Evolutionary conservation across 768 basidiomycete species (phyloP).

Genomic region (Pilatotrama ljubarskyi): DNA sequence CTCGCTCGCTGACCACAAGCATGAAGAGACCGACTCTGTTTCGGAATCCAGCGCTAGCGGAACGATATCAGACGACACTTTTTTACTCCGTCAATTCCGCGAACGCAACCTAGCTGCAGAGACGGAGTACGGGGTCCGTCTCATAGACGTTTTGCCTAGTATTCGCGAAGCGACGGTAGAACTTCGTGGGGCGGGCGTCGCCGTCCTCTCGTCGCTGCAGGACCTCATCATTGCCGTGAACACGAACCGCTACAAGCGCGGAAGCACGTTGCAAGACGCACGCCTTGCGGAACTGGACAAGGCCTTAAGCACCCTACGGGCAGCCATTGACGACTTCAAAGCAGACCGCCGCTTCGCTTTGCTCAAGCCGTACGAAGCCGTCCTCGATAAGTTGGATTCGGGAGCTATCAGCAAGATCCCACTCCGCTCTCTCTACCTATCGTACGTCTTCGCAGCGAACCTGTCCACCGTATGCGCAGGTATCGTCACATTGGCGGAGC

Average conservation of each 20-base stretch:
- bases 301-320: constrained; percentile 10
- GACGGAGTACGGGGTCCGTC: constrained; percentile 30
- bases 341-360: constrained; percentile 36
- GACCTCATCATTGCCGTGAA: constrained; percentile 36
- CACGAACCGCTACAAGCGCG: constrained; percentile 34
- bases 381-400: constrained; percentile 35
- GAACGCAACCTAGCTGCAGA: constrained; percentile 31
- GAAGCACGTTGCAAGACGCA: constrained; percentile 12
- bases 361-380: constrained; percentile 43
- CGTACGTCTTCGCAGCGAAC: constrained; percentile 51
- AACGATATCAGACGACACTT: constrained; percentile 34
- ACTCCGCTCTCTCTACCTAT: constrained; percentile 46
- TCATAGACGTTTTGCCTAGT: constrained; percentile 37
- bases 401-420: constrained; percentile 27
- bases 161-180: constrained; percentile 37
- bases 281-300: constrained; percentile 18
- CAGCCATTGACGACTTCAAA: constrained; percentile 35
- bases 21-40: constrained; percentile 5
- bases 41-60: constrained; percentile 15
- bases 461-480: constrained; percentile 41
- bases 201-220: constrained; percentile 30
- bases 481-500: constrained; percentile 38
- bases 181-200: constrained; percentile 34
- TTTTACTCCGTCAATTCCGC: constrained; percentile 37
- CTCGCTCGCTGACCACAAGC: neutral